Evolutionary conservation across 129 eudicot species (phyloP).

Genomic region (Sambucus nigra): DNA sequence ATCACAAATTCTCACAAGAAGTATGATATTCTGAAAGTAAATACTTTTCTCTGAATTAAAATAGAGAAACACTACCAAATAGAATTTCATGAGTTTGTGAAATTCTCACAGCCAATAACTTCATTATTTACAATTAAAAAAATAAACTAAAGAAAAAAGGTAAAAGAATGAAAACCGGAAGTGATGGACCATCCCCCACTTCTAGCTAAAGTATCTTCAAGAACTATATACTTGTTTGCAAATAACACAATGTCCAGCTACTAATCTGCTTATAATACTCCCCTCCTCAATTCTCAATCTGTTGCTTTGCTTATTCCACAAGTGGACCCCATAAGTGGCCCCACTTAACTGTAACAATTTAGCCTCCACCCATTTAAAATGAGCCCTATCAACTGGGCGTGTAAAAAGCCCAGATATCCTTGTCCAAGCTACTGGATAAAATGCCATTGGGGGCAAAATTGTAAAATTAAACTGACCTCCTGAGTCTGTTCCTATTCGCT

Average conservation of each 20-base stretch:
- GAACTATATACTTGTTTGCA: slow-evolving; percentile 27
- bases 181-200: too few species aligned
- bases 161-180: too few species aligned
- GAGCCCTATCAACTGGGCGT: slow-evolving; percentile 25
- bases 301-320: slow-evolving; percentile 77
- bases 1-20: too few species aligned
- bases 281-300: slow-evolving; percentile 56
- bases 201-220: too few species aligned
- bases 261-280: slow-evolving; percentile 49
- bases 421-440: slow-evolving; percentile 77
- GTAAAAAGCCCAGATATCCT: slow-evolving; percentile 34
- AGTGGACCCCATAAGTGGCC: slow-evolving; percentile 58
- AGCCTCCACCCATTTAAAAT: slow-evolving; percentile 43
- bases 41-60: too few species aligned
- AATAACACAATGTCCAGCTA: slow-evolving; percentile 47
- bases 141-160: too few species aligned
- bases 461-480: slow-evolving; percentile 24
- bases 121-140: too few species aligned
- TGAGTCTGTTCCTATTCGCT: slow-evolving; percentile 2
- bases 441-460: slow-evolving; percentile 54
- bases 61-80: too few species aligned
- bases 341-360: slow-evolving; percentile 34
- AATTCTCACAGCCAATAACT: too few species aligned
- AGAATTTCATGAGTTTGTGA: too few species aligned
- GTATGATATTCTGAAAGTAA: too few species aligned